Conservation (phyloP, 2,329 filamentous ascomycete species). For the Diaporthe citrichinensis region DNA sequence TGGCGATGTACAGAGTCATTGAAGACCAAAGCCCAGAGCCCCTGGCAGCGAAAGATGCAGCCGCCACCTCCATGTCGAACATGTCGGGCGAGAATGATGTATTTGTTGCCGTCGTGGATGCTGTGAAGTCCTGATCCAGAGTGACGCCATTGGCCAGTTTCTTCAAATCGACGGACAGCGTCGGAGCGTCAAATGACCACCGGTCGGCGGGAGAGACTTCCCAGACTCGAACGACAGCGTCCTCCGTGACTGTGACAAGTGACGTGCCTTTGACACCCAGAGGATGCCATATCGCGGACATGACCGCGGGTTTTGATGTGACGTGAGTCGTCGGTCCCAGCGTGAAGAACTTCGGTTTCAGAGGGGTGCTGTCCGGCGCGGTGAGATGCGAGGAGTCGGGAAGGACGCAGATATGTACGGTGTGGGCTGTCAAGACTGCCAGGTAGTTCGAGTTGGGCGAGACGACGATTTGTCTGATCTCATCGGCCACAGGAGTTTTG, state of each 20-base stretch:
- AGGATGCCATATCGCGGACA: conserved; percentile 92
- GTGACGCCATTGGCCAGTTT: conserved; percentile 89
- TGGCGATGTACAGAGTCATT: conserved; percentile 98
- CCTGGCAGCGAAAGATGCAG: conserved; percentile 81
- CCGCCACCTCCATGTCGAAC: conserved; percentile 94
- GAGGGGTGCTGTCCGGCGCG: conserved; percentile 74
- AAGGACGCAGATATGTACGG: conserved; percentile 88
- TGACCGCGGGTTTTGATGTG: conserved; percentile 84
- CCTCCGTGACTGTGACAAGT: conserved; percentile 88
- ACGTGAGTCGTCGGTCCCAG: conserved; percentile 95
- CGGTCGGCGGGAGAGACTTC: conserved; percentile 87
- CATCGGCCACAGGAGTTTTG: conserved; percentile 81
- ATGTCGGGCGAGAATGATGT: conserved; percentile 90
- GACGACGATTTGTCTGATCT: conserved; percentile 87
- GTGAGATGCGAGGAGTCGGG: conserved; percentile 85
- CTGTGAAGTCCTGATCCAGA: conserved; percentile 85
- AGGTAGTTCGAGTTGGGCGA: conserved; percentile 87
- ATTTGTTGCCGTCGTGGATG: conserved; percentile 79
- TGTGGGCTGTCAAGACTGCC: conserved; percentile 88
- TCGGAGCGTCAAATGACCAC: conserved; percentile 88
- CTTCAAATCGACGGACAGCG: conserved; percentile 87
- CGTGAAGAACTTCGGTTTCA: conserved; percentile 89
- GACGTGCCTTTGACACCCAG: conserved; percentile 85
- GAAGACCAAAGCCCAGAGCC: conserved; percentile 88
- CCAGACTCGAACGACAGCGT: conserved; percentile 92